phyloP scores from a whole-genome alignment of 169 alveolate genomes.

The Eimeria brunetti region DNA sequence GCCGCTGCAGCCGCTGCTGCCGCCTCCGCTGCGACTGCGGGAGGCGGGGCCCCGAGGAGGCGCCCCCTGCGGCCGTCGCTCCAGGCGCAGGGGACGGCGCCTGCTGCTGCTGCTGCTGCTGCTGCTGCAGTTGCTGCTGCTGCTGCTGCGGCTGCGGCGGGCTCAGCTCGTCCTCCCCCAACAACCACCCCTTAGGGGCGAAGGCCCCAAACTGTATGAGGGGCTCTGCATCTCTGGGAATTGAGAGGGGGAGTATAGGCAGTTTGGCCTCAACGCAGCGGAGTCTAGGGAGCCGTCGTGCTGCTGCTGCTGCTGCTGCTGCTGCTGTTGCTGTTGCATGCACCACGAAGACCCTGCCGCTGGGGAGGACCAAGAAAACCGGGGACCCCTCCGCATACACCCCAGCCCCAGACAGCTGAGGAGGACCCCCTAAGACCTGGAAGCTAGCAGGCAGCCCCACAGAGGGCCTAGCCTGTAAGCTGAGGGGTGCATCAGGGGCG shows the following conservation, averaged over 20 bases:
- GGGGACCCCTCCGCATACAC: neutral
- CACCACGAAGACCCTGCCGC: slow-evolving; percentile 33
- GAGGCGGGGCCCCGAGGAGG: slow-evolving; percentile 13
- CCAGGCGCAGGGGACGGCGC: neutral
- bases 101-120: slow-evolving; percentile 31
- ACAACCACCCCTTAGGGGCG: slow-evolving; percentile 60
- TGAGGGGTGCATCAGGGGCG: slow-evolving; percentile 35
- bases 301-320: neutral
- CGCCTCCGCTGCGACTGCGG: slow-evolving; percentile 61
- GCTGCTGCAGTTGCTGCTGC: slow-evolving; percentile 26
- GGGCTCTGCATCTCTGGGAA: slow-evolving; percentile 20
- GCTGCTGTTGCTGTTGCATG: neutral
- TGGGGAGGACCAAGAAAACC: slow-evolving; percentile 5
- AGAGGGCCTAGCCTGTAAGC: neutral
- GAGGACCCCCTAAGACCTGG: neutral
- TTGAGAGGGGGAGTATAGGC: neutral
- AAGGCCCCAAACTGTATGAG: slow-evolving; percentile 24
- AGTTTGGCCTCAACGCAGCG: slow-evolving; percentile 20
- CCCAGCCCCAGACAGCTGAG: neutral
- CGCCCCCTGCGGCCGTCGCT: neutral
- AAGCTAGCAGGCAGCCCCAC: slow-evolving; percentile 14
- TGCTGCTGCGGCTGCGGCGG: neutral
- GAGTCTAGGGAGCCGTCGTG: neutral
- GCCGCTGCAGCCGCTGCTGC: slow-evolving; percentile 66
- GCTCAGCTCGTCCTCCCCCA: slow-evolving; percentile 35